A percentile compares a stretch with the other conserved stretches of the same genome.
Conservation (phyloP, 208 protist species). For the Angomonas desouzai region DNA sequence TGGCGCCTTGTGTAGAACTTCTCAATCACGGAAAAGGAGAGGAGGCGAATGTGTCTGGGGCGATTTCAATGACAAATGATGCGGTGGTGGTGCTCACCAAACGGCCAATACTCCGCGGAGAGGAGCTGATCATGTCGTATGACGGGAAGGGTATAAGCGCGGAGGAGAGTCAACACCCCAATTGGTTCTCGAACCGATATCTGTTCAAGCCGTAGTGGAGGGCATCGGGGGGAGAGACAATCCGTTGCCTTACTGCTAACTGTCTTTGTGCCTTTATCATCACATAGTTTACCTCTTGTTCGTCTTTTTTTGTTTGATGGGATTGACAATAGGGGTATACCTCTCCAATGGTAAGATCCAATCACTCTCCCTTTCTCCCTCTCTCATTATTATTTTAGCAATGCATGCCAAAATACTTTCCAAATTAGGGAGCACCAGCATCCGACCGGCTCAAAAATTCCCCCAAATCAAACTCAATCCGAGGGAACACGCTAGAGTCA, state of each 20-base stretch:
- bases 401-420: conserved; percentile 78
- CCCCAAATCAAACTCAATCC: conserved; percentile 63
- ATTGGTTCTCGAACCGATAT: conserved; percentile 2
- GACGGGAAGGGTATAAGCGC: neutral
- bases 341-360: too few relatives aligned
- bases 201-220: neutral
- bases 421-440: conserved; percentile 41
- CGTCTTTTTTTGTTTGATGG: conserved; percentile 8
- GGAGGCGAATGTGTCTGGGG: conserved; percentile 33
- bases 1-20: conserved; percentile 61
- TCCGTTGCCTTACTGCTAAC: neutral
- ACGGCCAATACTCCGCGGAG: conserved; percentile 30
- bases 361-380: conserved; percentile 5
- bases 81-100: conserved; percentile 62
- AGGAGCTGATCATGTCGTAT: conserved; percentile 78
- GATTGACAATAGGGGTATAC: neutral
- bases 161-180: neutral
- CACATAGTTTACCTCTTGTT: neutral
- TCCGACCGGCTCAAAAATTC: conserved; percentile 68
- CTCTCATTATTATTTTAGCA: neutral
- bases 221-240: neutral
- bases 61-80: conserved; percentile 29
- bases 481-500: conserved; percentile 36
- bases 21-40: conserved; percentile 46
- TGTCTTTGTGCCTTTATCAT: neutral